Percentiles rank a stretch among this genome's conserved stretches.
Evolutionary conservation across 1,284 basidiomycete genomes (phyloP).

Genomic region (Naganishia sp.): DNA sequence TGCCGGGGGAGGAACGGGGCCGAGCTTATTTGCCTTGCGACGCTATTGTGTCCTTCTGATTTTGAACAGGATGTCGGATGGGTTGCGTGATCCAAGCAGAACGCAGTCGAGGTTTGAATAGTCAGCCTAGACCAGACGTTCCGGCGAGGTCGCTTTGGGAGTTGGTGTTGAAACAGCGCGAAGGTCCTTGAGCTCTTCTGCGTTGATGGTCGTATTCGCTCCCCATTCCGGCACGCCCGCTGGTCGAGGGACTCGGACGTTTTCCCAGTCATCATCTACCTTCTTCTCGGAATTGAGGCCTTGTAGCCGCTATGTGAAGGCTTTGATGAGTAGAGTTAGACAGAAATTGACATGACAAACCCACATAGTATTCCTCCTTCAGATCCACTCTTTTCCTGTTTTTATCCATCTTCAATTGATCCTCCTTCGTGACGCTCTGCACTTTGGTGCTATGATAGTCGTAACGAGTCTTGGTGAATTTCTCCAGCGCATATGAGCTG

Average conservation of each 20-base stretch:
- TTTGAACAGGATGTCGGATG: no score
- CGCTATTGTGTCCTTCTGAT: no score
- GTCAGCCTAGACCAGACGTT: constrained; percentile 17
- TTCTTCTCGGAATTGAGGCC: constrained; percentile 55
- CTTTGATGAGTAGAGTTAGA: not conserved
- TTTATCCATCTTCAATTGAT: constrained; percentile 76
- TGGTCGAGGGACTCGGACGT: constrained; percentile 78
- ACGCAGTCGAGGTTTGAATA: no score
- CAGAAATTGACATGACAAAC: constrained; percentile 47
- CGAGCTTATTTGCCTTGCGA: no score
- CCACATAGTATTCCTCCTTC: constrained; percentile 91
- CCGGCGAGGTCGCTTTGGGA: not conserved
- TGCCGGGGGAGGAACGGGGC: no score
- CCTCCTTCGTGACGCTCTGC: constrained; percentile 73
- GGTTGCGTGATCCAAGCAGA: no score
- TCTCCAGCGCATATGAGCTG: constrained; percentile 79
- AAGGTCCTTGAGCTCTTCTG: constrained; percentile 15
- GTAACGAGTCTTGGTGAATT: constrained; percentile 87
- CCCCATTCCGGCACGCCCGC: constrained; percentile 86
- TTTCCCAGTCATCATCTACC: constrained; percentile 74
- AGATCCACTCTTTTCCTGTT: constrained; percentile 86
- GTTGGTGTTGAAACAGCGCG: not conserved
- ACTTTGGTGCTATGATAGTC: constrained; percentile 82
- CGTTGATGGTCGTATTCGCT: constrained; percentile 51
- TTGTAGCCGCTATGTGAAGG: constrained; percentile 63